phyloP scores from a whole-genome alignment of 441 rosid species.

The Erodium trifolium region DNA sequence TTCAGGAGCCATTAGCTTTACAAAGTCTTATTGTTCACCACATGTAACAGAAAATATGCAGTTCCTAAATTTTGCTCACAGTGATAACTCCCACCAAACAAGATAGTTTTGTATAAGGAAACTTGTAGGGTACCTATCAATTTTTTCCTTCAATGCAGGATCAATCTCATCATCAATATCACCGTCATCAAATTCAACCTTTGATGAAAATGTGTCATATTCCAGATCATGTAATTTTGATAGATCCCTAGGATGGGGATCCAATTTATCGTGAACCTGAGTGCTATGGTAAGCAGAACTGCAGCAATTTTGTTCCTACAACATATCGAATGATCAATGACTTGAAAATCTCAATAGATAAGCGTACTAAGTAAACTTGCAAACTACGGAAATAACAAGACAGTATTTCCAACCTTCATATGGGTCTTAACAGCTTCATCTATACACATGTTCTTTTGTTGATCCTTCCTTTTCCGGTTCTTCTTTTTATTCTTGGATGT shows the following conservation, averaged over 20 bases:
- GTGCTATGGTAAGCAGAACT: constrained; percentile 28
- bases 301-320: constrained; percentile 44
- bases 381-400: constrained; percentile 18
- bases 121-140: constrained; percentile 58
- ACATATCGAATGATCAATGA: neutral
- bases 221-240: constrained; percentile 30
- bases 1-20: neutral
- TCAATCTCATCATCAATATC: constrained; percentile 82
- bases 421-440: constrained; percentile 28
- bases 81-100: neutral
- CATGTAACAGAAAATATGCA: neutral
- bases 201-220: constrained; percentile 37
- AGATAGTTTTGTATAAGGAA: constrained; percentile 6
- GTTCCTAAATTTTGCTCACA: neutral
- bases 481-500: constrained; percentile 71
- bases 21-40: neutral
- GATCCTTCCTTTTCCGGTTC: constrained; percentile 57
- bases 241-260: constrained; percentile 29
- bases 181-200: constrained; percentile 57
- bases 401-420: constrained; percentile 33
- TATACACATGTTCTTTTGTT: constrained; percentile 31
- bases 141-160: constrained; percentile 70
- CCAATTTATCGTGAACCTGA: constrained; percentile 27
- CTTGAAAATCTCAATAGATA: neutral
- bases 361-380: neutral